phyloP scores from a whole-genome alignment of 2,329 filamentous ascomycete species.

The Dactylellina cionopaga region DNA sequence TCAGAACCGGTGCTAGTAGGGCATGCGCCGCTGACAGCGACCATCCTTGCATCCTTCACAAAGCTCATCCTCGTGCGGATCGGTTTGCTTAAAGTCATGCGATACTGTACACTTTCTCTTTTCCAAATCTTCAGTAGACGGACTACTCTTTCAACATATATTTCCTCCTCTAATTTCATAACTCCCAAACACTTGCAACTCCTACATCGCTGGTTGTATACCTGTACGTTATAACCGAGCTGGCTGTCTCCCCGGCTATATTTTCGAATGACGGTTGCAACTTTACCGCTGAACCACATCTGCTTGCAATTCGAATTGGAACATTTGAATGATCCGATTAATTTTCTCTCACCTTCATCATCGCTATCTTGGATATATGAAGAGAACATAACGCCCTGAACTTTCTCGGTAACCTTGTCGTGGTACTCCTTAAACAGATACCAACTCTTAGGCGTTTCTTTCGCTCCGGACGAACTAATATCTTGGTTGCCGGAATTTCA shows the following conservation, averaged over 20 bases:
- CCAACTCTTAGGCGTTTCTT: neutral
- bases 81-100: constrained; percentile 14
- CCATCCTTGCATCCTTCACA: constrained; percentile 16
- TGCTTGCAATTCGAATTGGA: neutral
- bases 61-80: constrained; percentile 9
- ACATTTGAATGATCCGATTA: constrained; percentile 18
- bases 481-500: neutral
- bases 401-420: neutral
- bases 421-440: constrained; percentile 19
- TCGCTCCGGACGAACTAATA: neutral
- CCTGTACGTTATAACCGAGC: constrained; percentile 12
- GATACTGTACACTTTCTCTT: constrained; percentile 1
- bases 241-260: neutral
- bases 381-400: constrained; percentile 15
- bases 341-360: neutral
- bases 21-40: constrained; percentile 6
- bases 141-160: constrained; percentile 10
- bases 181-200: constrained; percentile 8
- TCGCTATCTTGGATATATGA: neutral
- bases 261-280: constrained; percentile 22
- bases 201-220: constrained; percentile 22
- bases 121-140: constrained; percentile 13
- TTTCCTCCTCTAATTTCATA: constrained; percentile 12
- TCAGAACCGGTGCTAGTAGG: too few relatives aligned
- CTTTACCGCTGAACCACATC: constrained; percentile 4